Evolutionary conservation across 768 basidiomycete genomes (phyloP).

Genomic region (Pleurotus tuber-regium): DNA sequence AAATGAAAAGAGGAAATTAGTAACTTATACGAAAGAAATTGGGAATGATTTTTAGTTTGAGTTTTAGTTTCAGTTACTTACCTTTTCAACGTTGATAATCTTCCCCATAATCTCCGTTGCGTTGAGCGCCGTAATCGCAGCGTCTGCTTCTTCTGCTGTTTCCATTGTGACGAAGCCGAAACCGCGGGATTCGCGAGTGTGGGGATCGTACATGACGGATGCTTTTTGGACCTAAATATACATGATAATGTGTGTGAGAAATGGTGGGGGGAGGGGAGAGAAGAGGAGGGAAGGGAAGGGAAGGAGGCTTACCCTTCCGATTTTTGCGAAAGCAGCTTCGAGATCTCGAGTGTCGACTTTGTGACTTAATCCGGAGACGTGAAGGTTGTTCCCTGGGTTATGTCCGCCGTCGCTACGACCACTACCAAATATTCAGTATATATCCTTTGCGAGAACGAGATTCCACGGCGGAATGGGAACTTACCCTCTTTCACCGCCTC

Average conservation of each 20-base stretch:
- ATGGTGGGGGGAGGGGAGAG: slow-evolving; percentile 2
- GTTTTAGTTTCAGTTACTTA: too few relatives aligned
- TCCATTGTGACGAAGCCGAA: slow-evolving; percentile 83
- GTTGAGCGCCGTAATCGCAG: slow-evolving; percentile 82
- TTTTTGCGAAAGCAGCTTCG: slow-evolving; percentile 84
- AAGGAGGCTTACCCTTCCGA: slow-evolving; percentile 66
- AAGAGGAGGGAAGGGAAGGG: slow-evolving; percentile 5
- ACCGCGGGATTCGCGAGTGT: slow-evolving; percentile 62
- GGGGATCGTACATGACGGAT: slow-evolving; percentile 70
- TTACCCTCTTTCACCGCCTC: slow-evolving; percentile 50
- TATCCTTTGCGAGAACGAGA: slow-evolving; percentile 17
- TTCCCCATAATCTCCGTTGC: slow-evolving; percentile 87
- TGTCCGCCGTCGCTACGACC: slow-evolving; percentile 50
- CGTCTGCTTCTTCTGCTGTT: slow-evolving; percentile 84
- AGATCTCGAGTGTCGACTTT: slow-evolving; percentile 79
- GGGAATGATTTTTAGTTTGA: too few relatives aligned
- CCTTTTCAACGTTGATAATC: slow-evolving; percentile 86
- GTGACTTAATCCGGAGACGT: slow-evolving; percentile 57
- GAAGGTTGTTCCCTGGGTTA: slow-evolving; percentile 67
- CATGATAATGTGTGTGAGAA: not conserved
- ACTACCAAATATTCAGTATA: slow-evolving; percentile 17
- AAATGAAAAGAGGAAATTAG: not conserved
- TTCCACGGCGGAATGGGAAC: slow-evolving; percentile 24
- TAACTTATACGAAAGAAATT: not conserved
- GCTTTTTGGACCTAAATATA: slow-evolving; percentile 62